Conservation (phyloP, 164 flowering plant genomes). For the Stephania japonica region DNA sequence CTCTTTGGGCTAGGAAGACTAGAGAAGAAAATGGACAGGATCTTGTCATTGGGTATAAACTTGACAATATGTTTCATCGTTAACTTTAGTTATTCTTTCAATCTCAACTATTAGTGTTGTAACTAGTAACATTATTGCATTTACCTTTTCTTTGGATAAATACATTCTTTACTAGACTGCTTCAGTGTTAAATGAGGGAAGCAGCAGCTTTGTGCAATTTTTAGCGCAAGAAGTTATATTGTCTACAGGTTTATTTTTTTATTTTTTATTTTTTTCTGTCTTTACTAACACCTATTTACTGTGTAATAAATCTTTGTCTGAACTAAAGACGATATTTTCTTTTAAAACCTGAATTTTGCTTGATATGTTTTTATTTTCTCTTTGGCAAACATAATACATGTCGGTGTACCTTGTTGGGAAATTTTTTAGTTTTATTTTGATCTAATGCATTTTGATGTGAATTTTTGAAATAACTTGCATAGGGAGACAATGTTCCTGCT, state of each 20-base stretch:
- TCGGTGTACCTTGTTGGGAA: neutral
- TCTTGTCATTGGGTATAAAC: neutral
- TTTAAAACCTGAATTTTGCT: neutral
- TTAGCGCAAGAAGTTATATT: neutral
- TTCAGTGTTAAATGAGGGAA: too few species aligned
- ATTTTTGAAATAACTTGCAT: constrained; percentile 19
- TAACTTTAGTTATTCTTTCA: neutral
- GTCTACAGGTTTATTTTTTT: neutral
- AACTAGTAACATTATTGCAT: neutral
- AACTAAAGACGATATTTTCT: neutral
- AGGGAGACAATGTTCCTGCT: constrained; percentile 82
- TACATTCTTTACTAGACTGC: neutral
- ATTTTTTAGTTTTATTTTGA: constrained; percentile 9
- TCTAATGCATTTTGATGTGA: neutral
- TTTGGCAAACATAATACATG: neutral
- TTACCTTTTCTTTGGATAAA: neutral
- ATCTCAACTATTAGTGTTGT: too few species aligned
- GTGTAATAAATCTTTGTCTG: neutral
- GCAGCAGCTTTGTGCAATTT: too few species aligned
- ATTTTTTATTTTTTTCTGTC: neutral
- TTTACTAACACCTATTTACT: neutral
- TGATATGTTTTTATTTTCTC: neutral
- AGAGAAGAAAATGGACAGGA: too few species aligned
- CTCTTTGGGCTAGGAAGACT: too few species aligned
- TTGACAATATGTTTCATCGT: neutral